A percentile compares a stretch with the other conserved stretches of the same genome.
Evolutionary conservation across 73 alveolate species (phyloP).

Genomic region (Loxodes magnus): DNA sequence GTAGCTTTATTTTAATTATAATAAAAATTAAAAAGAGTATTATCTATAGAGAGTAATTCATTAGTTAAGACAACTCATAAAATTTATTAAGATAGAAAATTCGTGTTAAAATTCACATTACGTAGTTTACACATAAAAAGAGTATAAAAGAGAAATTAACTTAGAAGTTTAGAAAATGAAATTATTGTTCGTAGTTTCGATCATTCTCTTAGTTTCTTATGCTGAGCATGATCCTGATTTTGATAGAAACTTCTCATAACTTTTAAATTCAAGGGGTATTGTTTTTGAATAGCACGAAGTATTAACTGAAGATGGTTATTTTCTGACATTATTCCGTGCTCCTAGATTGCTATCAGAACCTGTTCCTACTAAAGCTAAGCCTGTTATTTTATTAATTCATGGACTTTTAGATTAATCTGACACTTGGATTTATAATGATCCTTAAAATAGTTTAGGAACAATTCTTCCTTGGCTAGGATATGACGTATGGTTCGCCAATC

Average conservation of each 20-base stretch:
- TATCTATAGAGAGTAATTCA: no score
- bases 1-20: no score
- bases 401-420: not conserved
- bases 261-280: not conserved
- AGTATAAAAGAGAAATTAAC: no score
- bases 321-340: constrained; percentile 13
- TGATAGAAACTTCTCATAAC: not conserved
- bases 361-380: not conserved
- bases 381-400: not conserved
- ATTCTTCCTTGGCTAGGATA: not conserved
- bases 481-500: not conserved
- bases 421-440: constrained; percentile 8
- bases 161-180: no score
- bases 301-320: constrained; percentile 32
- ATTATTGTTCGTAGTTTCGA: no score
- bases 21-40: no score
- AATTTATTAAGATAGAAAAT: no score
- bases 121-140: no score
- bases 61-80: no score
- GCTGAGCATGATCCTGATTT: no score
- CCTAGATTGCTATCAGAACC: constrained; percentile 19
- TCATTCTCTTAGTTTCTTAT: no score
- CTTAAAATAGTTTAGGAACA: constrained; percentile 2
- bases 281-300: constrained; percentile 19
- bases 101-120: no score